Percentiles rank a stretch among this genome's conserved stretches.
These are phyloP conservation scores for Wickerhamomyces bovis DNA, from an alignment of 805 yeast genomes.

Conservation along the genomic window DNA sequence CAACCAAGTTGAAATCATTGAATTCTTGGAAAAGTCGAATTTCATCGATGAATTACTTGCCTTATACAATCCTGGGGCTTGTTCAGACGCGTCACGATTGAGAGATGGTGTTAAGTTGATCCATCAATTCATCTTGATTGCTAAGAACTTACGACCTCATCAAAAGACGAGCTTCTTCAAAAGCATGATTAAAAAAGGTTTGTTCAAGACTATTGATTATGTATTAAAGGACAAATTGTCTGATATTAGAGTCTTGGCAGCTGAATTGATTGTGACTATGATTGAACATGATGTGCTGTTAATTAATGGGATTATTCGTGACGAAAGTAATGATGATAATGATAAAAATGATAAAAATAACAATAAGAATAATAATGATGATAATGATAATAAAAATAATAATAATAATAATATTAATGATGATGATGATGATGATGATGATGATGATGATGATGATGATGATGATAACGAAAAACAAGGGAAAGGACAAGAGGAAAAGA, in stretches of 20 bases:
- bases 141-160: conserved; percentile 54
- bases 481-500: background rate
- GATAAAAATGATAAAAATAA: conserved; percentile 2
- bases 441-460: conserved; percentile 2
- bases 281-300: conserved; percentile 78
- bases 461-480: conserved; percentile 1
- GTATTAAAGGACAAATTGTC: conserved; percentile 52
- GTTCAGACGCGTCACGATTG: conserved; percentile 26
- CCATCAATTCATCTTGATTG: conserved; percentile 73
- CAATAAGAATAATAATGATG: conserved; percentile 3
- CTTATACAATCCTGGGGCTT: conserved; percentile 34
- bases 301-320: conserved; percentile 30
- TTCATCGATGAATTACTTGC: conserved; percentile 57
- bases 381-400: too few relatives aligned
- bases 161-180: conserved; percentile 65
- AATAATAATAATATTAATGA: too few relatives aligned
- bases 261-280: conserved; percentile 73
- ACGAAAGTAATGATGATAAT: conserved; percentile 1
- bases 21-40: conserved; percentile 43
- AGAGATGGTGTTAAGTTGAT: conserved; percentile 73
- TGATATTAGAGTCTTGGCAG: conserved; percentile 59
- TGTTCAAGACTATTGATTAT: conserved; percentile 63
- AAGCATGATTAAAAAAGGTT: conserved; percentile 57
- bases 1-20: conserved; percentile 64
- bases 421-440: background rate